These are phyloP conservation scores for Pseudogymnoascus sp. DNA, from an alignment of 2,329 filamentous ascomycete genomes.

Conservation along the genomic window DNA sequence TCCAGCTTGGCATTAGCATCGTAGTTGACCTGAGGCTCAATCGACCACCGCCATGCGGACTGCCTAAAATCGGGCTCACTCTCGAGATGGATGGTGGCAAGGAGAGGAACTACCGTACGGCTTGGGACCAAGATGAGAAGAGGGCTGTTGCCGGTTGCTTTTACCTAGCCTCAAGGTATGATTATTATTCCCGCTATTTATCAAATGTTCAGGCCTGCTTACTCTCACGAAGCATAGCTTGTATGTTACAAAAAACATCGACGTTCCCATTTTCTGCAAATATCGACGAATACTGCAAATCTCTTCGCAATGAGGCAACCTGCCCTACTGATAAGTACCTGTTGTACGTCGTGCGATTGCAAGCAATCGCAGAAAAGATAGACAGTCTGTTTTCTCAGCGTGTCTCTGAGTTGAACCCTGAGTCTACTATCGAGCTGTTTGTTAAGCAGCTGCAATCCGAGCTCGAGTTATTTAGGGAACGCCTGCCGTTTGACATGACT, in stretches of 20 bases:
- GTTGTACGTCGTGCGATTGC: conserved; percentile 31
- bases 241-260: conserved; percentile 32
- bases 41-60: conserved; percentile 15
- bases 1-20: conserved; percentile 1
- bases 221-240: conserved; percentile 25
- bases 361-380: conserved; percentile 32
- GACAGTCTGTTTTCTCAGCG: conserved; percentile 24
- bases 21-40: conserved; percentile 21
- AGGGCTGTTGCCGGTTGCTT: conserved; percentile 37
- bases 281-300: conserved; percentile 32
- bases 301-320: conserved; percentile 27
- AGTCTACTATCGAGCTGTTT: conserved; percentile 23
- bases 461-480: conserved; percentile 27
- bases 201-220: background rate
- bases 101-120: conserved; percentile 1
- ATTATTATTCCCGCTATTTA: background rate
- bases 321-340: conserved; percentile 31
- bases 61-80: background rate
- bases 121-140: conserved; percentile 33
- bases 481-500: conserved; percentile 23
- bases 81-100: conserved; percentile 12
- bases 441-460: conserved; percentile 25
- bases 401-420: conserved; percentile 21
- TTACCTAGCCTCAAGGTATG: conserved; percentile 31
- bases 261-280: conserved; percentile 29